Conservation (phyloP, 768 basidiomycete genomes). For the Leccinum longicurvipes region DNA sequence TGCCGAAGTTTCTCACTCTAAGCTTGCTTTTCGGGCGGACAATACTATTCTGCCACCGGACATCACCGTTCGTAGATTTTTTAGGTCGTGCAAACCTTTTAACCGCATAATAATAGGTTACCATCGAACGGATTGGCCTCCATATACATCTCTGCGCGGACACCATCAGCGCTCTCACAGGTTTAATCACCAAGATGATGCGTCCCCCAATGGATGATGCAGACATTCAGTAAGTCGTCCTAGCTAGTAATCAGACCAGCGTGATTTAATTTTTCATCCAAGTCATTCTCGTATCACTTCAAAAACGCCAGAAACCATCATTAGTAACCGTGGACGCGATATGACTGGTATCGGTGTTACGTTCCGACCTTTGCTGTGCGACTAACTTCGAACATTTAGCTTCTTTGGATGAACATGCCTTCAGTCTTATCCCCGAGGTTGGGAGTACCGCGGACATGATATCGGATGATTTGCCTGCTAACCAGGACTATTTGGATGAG, state of each 20-base stretch:
- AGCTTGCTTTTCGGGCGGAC: constrained; percentile 38
- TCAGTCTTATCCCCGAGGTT: constrained; percentile 69
- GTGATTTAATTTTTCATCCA: neutral
- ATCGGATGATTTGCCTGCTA: constrained; percentile 85
- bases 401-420: constrained; percentile 81
- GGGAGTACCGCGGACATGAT: constrained; percentile 86
- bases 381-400: constrained; percentile 36
- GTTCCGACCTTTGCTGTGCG: neutral
- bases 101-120: constrained; percentile 40
- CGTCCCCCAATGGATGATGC: constrained; percentile 37
- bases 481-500: constrained; percentile 82
- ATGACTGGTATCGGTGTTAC: constrained; percentile 28
- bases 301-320: constrained; percentile 6
- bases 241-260: neutral
- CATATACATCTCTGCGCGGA: constrained; percentile 76
- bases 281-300: constrained; percentile 10
- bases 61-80: constrained; percentile 36
- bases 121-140: constrained; percentile 50
- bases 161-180: constrained; percentile 56
- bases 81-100: neutral
- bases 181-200: constrained; percentile 52
- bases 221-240: constrained; percentile 24
- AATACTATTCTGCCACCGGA: constrained; percentile 30
- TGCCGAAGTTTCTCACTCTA: constrained; percentile 52
- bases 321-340: constrained; percentile 6